Evolutionary conservation across 805 yeast genomes (phyloP).

Genomic region (Teunomyces lycoperdinae): DNA sequence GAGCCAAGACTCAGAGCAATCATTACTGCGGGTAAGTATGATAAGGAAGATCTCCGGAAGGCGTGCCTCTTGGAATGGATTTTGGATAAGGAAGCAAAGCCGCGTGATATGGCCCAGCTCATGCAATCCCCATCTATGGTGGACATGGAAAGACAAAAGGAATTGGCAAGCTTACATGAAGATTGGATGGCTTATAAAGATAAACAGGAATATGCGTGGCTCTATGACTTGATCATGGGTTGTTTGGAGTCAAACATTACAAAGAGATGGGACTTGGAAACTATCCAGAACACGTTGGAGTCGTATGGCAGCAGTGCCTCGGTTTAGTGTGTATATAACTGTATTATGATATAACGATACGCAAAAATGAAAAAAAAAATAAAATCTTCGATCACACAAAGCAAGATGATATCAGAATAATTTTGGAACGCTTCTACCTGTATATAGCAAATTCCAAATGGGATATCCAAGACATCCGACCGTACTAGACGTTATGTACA

Average conservation of each 20-base stretch:
- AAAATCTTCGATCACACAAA: not conserved
- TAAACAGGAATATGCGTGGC: constrained; percentile 25
- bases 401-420: not conserved
- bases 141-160: constrained; percentile 16
- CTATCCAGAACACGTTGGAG: constrained; percentile 19
- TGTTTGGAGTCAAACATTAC: constrained; percentile 53
- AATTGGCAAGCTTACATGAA: constrained; percentile 13
- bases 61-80: constrained; percentile 38
- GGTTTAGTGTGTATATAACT: not conserved
- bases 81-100: constrained; percentile 12
- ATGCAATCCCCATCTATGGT: constrained; percentile 15
- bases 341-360: not conserved
- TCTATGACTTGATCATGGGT: constrained; percentile 42
- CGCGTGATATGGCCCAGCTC: constrained; percentile 6
- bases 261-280: constrained; percentile 50
- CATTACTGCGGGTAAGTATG: constrained; percentile 66
- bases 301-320: not conserved
- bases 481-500: not conserved
- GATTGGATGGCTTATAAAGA: constrained; percentile 14
- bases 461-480: not conserved
- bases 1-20: constrained; percentile 74
- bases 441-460: not conserved
- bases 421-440: not conserved
- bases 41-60: constrained; percentile 41
- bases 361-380: not conserved